Base-by-base conservation (phyloP, 208 protist species). In the Acanthamoeba triangularis region DNA sequence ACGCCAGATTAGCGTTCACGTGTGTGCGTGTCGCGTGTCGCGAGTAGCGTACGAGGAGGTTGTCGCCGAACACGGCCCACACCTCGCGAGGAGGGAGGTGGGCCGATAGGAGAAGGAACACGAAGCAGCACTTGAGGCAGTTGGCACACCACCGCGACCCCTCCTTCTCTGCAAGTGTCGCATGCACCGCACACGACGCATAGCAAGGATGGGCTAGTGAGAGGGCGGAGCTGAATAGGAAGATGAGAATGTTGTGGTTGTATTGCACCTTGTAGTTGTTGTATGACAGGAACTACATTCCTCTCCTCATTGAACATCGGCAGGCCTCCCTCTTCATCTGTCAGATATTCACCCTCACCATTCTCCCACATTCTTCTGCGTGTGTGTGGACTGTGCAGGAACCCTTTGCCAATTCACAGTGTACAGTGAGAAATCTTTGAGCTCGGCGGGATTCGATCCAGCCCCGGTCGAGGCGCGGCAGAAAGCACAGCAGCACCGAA, bases 51-150 rank as follows among this genome's bases (percentile, higher is more conserved):
- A 82, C 82, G 33, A 90, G 54, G 52, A 90, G 82, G 44, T 90
- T 90, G 30, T 90, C 82, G 14, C 82, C 82, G 49, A 90, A 90
- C 23, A 90, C 82, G 37, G 52, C 54, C 82, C 82, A 90, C 54
- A 90, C 82, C 6, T 90, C 52, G 82, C 37, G 54, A 59, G 82
- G 82, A n/a, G 47, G 52, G 13, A 90, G 54, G 52, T 47, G 67
- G 52, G 82, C 82, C 47, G 52, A 67, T 8, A 90, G 28, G n/a
- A 90, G 82, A 3, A 90, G 25, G 20, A 90, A 90, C 52, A 90
- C 82, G 52, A 90, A 90, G 82, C 82, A 90, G 54, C 82, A 90
- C 54, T 90, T 90, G 82, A 49, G 54, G 18, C 82, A 90, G 30
- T 65, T 59, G 37, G 82, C 82, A 23, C 82, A 90, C 82, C 82